Evolutionary conservation across 1,284 basidiomycete genomes (phyloP), one percentile per base, ranked within the genome.

Genomic region (Macrocystidia cucumis): DNA sequence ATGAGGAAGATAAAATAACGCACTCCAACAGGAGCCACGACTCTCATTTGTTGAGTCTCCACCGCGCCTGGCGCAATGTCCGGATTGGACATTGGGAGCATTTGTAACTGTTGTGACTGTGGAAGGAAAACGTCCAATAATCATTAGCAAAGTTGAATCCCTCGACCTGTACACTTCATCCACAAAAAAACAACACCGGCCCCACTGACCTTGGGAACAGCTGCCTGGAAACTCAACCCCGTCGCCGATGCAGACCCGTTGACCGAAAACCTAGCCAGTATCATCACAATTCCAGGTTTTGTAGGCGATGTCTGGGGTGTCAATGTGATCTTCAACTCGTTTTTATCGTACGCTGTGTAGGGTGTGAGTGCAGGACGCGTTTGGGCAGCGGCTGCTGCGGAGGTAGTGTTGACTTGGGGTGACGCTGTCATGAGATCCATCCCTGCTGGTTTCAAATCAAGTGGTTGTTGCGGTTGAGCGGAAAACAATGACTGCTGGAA

Each of bases 81-180:
- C 7, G 84, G 63, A 57, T 83, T 92, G 5, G 91, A 92, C 81
- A 98, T 98, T 4, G 95, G 90, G 40, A 92, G 74, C 95, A 99
- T 98, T 56, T 98, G 93, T 39, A 99, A 59, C 56, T 97, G 93
- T 65, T 98, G 95, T 0, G 91, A 91, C 91, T 96, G 51, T 3
- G 29, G 14, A 18, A 31, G 33, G 12, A 37, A 29, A n/a, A 36
- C 34, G 28, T 30, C n/a, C n/a, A 32, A 35, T 25, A 39, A 38
- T 28, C 2, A 26, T 22, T 16, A 34, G 3, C 11, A 34, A n/a
- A n/a, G n/a, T n/a, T n/a, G n/a, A n/a, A n/a, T n/a, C n/a, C n/a
- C n/a, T n/a, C n/a, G n/a, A n/a, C n/a, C n/a, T n/a, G n/a, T n/a
- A n/a, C 12, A 38, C 32, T 6, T 39, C 17, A 28, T 20, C 19